These are phyloP conservation scores for Novymonas esmeraldas DNA, from an alignment of 208 protist genomes.

Conservation along the genomic window DNA sequence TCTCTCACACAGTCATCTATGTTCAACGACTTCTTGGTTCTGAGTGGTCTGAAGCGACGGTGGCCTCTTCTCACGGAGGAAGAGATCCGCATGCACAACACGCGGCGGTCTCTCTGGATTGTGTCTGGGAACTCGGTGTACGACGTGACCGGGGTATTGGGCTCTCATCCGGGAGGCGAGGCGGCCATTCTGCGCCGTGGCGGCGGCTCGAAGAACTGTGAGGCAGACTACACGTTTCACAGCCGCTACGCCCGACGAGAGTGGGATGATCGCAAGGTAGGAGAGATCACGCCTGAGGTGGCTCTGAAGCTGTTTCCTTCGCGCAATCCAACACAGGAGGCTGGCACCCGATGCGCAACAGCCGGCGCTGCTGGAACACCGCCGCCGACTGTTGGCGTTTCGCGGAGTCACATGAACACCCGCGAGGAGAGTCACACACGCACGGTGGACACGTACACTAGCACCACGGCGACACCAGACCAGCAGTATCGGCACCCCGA, in stretches of 20 bases:
- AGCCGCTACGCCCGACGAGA: conserved; percentile 53
- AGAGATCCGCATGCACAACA: conserved; percentile 69
- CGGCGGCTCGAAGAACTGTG: conserved; percentile 68
- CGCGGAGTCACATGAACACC: conserved; percentile 1
- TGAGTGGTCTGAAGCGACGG: conserved; percentile 43
- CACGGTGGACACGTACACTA: conserved; percentile 28
- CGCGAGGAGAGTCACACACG: conserved; percentile 32
- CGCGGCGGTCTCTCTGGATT: conserved; percentile 73
- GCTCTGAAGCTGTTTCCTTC: conserved; percentile 29
- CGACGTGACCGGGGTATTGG: conserved; percentile 71
- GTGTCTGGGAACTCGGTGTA: conserved; percentile 80
- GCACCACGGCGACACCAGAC: conserved; percentile 12
- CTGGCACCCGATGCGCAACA: background rate
- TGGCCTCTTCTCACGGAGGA: conserved; percentile 69
- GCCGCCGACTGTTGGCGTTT: conserved; percentile 1
- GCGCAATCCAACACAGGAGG: background rate
- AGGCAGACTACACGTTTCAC: conserved; percentile 70
- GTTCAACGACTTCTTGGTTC: conserved; percentile 20
- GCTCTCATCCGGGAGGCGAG: conserved; percentile 70
- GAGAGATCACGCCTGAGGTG: conserved; percentile 46
- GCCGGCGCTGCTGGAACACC: background rate
- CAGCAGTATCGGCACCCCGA: conserved; percentile 7
- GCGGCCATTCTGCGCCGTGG: conserved; percentile 64
- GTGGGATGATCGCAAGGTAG: conserved; percentile 67
- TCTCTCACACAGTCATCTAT: conserved; percentile 8